Percentiles rank a stretch among this genome's conserved stretches.
Evolutionary conservation across 2,329 filamentous ascomycete species (phyloP).

Genomic region (Botrytis paeoniae): DNA sequence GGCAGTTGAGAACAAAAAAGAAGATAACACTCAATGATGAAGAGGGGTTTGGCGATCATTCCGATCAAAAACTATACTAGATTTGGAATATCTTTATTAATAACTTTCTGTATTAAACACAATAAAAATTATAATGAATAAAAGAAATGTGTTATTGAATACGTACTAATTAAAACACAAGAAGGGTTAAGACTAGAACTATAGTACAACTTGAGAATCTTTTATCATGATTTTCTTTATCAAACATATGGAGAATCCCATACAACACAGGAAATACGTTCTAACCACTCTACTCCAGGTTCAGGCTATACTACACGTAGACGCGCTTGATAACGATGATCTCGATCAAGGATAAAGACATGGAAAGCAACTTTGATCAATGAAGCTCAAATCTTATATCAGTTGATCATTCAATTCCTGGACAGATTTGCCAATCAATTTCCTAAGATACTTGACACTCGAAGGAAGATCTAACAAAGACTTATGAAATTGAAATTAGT

Average conservation of each 20-base stretch:
- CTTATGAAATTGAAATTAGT: background rate
- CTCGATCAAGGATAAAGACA: background rate
- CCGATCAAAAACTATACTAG: background rate
- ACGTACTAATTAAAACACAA: background rate
- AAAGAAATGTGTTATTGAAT: background rate
- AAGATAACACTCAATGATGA: background rate
- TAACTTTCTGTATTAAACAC: background rate
- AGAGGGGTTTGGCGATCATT: background rate
- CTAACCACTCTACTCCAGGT: background rate
- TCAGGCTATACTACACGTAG: background rate
- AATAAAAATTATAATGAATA: background rate
- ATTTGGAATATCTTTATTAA: background rate
- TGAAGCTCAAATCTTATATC: background rate
- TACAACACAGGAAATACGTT: background rate
- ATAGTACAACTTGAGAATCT: background rate
- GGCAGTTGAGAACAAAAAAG: background rate
- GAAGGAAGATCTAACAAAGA: background rate
- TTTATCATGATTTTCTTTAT: background rate
- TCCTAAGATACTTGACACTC: background rate
- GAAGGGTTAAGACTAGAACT: background rate
- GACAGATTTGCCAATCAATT: background rate
- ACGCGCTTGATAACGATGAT: background rate
- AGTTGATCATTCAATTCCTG: background rate
- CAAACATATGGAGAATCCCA: background rate
- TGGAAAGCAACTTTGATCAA: background rate